Evolutionary conservation across 768 basidiomycete genomes (phyloP), one percentile per base, ranked within the genome.

Genomic region (Sistotremastrum suecicum): DNA sequence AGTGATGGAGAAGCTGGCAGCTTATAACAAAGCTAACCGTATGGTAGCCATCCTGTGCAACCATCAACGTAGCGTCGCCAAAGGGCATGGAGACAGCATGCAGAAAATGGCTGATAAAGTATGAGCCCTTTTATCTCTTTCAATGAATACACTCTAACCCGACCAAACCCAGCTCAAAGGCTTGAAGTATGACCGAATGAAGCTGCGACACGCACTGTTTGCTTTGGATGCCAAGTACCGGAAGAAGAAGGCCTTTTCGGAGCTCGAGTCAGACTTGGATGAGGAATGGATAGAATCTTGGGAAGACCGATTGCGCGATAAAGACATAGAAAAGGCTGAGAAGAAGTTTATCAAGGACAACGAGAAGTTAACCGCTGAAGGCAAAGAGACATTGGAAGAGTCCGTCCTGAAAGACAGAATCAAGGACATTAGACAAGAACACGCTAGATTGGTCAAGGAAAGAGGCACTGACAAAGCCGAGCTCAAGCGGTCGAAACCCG

Each of bases 1-100:
- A 2, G 68, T 88, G n/a, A 87, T 91, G 55, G 94, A 99, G 68
- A 97, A 95, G 66, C 70, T 98, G 41, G 89, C 94, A 46, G 86
- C 89, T 12, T 99, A 98, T 66, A 97, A 98, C 56, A 83, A 87
- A 41, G 94, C 95, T 7, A 98, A 99, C 64, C 84, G 95, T 39
- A 75, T 83, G 72, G 95, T 98, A 10, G 95, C 95, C 49, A 89
- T 98, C 50, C 70, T 99, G 35, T 99, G 95, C 72, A 99, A 99
- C 74, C 95, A 99, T 85, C 92, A 98, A 63, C 76, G 90, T 63
- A 80, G 78, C 47, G 90, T 83, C 1, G 83, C 88, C 38, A 98
- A 97, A 67, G 84, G 80, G 4, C 91, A 95, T 55, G 86, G 84
- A 34, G 83, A 85, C 49, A 84, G 84, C 5, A 95, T 98, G 88